A percentile compares a stretch with the other conserved stretches of the same genome.
Conservation (phyloP, 1,284 basidiomycete species). For the Ceratobasidium sp. region DNA sequence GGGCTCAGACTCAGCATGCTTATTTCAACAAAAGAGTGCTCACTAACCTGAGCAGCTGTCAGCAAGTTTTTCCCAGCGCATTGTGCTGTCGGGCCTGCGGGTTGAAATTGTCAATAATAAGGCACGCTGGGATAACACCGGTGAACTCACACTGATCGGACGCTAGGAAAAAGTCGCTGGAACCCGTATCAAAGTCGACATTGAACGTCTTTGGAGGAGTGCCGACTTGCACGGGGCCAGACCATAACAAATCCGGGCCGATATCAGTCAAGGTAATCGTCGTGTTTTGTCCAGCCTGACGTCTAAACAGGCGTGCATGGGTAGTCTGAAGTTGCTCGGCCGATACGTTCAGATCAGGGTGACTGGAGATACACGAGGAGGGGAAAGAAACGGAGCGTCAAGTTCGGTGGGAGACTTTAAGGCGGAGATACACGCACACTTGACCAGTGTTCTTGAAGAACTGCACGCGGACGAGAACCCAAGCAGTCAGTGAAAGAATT, state of each 20-base stretch:
- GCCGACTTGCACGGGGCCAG: constrained; percentile 34
- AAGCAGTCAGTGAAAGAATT: background rate
- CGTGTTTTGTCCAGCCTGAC: constrained; percentile 23
- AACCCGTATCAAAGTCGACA: constrained; percentile 36
- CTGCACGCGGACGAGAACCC: constrained; percentile 10
- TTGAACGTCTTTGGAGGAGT: constrained; percentile 34
- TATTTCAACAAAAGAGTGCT: background rate
- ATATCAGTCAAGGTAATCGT: constrained; percentile 37
- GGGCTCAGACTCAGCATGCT: background rate
- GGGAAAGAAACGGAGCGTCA: constrained; percentile 11
- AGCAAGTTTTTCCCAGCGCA: constrained; percentile 34
- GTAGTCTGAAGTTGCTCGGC: constrained; percentile 34
- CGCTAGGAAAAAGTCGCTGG: constrained; percentile 29
- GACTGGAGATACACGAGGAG: constrained; percentile 5
- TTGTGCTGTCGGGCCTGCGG: constrained; percentile 24
- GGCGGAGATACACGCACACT: constrained; percentile 19
- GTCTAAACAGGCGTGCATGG: constrained; percentile 29
- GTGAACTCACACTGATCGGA: constrained; percentile 34
- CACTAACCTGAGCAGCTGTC: background rate
- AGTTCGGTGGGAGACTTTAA: constrained; percentile 13
- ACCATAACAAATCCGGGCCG: constrained; percentile 28
- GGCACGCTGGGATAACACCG: background rate
- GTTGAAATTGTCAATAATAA: background rate
- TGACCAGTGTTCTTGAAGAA: constrained; percentile 37
- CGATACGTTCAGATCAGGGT: constrained; percentile 31